Evolutionary conservation across 805 yeast species (phyloP).

Genomic region (Candida pini): DNA sequence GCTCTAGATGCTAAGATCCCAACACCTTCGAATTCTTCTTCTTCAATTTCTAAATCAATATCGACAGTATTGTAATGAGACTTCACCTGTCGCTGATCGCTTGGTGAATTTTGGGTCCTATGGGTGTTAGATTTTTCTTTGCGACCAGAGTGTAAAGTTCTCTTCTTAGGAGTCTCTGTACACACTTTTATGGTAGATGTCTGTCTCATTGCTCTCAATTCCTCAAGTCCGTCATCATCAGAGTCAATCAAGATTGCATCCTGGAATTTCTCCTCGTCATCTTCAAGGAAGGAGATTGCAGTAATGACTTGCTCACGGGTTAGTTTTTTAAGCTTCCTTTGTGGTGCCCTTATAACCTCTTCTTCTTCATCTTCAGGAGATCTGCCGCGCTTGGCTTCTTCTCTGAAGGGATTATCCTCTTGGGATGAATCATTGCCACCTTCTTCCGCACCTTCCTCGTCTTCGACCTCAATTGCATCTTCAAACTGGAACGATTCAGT

Average conservation of each 20-base stretch:
- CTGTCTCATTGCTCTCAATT: constrained; percentile 28
- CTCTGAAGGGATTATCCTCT: constrained; percentile 25
- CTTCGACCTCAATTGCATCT: constrained; percentile 28
- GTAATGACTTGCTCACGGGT: constrained; percentile 22
- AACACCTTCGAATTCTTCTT: constrained; percentile 10
- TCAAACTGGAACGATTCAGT: constrained; percentile 18
- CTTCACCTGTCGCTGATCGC: neutral
- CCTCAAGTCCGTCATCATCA: constrained; percentile 31
- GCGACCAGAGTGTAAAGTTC: neutral
- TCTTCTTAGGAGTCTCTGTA: constrained; percentile 19
- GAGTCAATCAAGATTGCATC: constrained; percentile 32
- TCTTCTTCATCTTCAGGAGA: constrained; percentile 19
- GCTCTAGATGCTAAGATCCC: constrained; percentile 21
- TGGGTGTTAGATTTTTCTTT: neutral
- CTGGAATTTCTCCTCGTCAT: constrained; percentile 20
- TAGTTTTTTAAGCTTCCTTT: constrained; percentile 32
- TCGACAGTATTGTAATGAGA: neutral
- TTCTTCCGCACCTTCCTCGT: constrained; percentile 19
- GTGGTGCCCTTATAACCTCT: constrained; percentile 16
- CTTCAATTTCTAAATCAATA: constrained; percentile 4
- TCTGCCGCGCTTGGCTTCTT: constrained; percentile 17
- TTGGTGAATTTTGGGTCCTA: too few species aligned
- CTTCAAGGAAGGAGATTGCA: constrained; percentile 23
- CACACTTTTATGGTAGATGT: constrained; percentile 40
- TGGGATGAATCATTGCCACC: too few species aligned